Evolutionary conservation across 768 basidiomycete genomes (phyloP), one percentile per base, ranked within the genome.

Genomic region (Boletus coccyginus): DNA sequence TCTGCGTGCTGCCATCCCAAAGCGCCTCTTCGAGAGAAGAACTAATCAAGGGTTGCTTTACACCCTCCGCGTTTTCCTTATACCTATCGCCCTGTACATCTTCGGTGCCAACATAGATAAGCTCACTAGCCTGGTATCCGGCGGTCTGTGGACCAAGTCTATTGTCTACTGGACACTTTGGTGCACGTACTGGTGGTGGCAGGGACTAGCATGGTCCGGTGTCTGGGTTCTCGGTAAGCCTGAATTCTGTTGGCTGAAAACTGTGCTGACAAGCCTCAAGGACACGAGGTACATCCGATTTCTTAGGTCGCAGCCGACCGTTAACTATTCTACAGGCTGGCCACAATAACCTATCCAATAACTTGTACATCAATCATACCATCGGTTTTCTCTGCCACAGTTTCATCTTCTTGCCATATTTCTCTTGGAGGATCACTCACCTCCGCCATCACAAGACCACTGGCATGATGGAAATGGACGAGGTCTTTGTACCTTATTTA

Each of bases 161-260:
- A 14, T 27, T 8, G 19, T 19, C 24, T 17, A 36, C 35, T 38
- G 47, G 47, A 27, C 35, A 10, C 47, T 48, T 38, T 48, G 47
- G 47, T 48, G 35, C 47, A 27, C 47, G 8, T 48, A 48, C 21
- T 48, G 47, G 47, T 48, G 47, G 47, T 48, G 47, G 47, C 47
- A 48, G 13, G 47, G 47, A 27, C 35, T 48, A 16, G 47, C 47
- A 24, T 48, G 47, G 47, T 24, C 47, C 35, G 47, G 47, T 7
- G 5, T 48, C 9, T 48, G 47, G 47, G 47, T 48, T 38, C 47
- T 48, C 35, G 47, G 47, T 48, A 24, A 48, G 47, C 16, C 21
- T 48, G 47, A 19, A 5, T 32, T 8, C 7, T 31, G 32, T 38
- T 16, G 33, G 13, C 32, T 21, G 4, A 11, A 14, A 42, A 21